These are phyloP conservation scores for Bauhinia variegata DNA, from an alignment of 306 rosid species.

Conservation along the genomic window DNA sequence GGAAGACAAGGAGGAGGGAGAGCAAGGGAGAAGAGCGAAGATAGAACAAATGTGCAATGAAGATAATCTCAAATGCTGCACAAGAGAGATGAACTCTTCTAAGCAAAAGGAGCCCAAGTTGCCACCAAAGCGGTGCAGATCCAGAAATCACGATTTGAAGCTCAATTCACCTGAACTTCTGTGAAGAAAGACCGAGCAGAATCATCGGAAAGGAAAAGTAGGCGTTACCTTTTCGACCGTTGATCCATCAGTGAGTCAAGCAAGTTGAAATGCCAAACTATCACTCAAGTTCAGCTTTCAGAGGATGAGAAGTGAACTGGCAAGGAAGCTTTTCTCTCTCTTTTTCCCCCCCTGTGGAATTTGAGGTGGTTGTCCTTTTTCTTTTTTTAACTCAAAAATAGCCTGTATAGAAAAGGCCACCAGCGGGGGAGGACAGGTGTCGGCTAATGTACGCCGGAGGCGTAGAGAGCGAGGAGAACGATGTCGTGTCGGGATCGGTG, in stretches of 20 bases:
- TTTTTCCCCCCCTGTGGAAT: not conserved
- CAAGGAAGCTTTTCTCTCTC: not conserved
- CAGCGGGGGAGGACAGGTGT: conserved; percentile 31
- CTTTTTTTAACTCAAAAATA: not conserved
- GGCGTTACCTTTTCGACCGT: conserved; percentile 36
- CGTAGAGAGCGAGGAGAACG: conserved; percentile 29
- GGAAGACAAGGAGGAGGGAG: not conserved
- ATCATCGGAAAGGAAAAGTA: not conserved
- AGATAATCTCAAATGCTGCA: conserved; percentile 15
- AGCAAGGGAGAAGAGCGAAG: not conserved
- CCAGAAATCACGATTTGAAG: conserved; percentile 41
- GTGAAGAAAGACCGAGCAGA: conserved; percentile 6
- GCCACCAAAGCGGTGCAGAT: conserved; percentile 42
- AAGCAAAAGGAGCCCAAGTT: conserved; percentile 16
- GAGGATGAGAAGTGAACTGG: not conserved
- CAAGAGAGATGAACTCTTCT: conserved; percentile 13
- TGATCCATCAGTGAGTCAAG: conserved; percentile 42
- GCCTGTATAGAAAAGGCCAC: conserved; percentile 27
- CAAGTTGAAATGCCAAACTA: conserved; percentile 25
- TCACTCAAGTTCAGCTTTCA: conserved; percentile 38
- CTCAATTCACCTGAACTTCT: conserved; percentile 44
- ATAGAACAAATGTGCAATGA: conserved; percentile 3
- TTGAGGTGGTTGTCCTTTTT: conserved; percentile 12
- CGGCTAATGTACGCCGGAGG: conserved; percentile 50
- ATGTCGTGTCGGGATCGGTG: conserved; percentile 37